These are phyloP conservation scores for Daldinia caldariorum DNA, from an alignment of 495 filamentous ascomycete genomes.

Conservation along the genomic window DNA sequence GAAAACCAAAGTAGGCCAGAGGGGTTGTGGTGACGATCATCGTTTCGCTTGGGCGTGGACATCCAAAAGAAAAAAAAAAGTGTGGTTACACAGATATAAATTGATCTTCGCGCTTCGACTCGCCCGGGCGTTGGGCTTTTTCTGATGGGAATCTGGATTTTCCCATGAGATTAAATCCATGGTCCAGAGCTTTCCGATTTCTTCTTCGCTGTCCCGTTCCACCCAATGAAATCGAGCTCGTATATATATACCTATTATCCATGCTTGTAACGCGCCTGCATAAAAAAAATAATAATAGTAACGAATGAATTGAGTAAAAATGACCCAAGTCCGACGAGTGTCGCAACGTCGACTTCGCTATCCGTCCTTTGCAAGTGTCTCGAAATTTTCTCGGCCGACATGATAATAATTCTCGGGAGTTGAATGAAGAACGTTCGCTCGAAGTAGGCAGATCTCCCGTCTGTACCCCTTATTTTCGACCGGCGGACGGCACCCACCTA, in stretches of 20 bases:
- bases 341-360: not conserved
- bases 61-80: too few species aligned
- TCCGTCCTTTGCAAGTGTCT: not conserved
- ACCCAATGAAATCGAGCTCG: not conserved
- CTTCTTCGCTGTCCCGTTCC: not conserved
- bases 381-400: not conserved
- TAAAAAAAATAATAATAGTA: conserved; percentile 3
- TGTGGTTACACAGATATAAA: conserved; percentile 15
- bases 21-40: not conserved
- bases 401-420: not conserved
- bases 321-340: not conserved
- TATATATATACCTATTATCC: not conserved
- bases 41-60: conserved; percentile 1
- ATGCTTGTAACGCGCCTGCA: not conserved
- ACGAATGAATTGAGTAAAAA: not conserved
- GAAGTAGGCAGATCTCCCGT: conserved; percentile 9
- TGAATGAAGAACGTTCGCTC: not conserved
- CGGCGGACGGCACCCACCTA: conserved; percentile 12
- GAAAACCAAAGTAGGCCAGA: not conserved
- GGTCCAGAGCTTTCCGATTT: conserved; percentile 14
- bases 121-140: conserved; percentile 6
- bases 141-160: conserved; percentile 23
- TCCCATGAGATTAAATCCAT: conserved; percentile 25
- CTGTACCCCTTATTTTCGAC: conserved; percentile 12
- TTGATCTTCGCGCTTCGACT: not conserved